These are phyloP conservation scores for Thymus mandschuricus DNA, from an alignment of 257 asterid genomes.

Conservation along the genomic window DNA sequence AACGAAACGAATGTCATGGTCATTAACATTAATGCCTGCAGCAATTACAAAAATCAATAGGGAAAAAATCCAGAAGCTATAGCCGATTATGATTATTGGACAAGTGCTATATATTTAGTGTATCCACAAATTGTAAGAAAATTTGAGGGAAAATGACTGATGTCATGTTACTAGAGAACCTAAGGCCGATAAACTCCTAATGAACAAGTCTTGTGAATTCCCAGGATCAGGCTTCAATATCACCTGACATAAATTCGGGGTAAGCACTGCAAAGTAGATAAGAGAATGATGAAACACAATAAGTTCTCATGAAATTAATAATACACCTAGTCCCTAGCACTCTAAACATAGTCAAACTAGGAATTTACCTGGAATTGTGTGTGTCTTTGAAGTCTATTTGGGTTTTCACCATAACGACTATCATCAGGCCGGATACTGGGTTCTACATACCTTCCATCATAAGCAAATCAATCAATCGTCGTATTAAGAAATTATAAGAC, in stretches of 20 bases:
- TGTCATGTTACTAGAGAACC: slow-evolving; percentile 45
- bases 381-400: slow-evolving; percentile 97
- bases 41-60: slow-evolving; percentile 26
- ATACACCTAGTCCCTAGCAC: slow-evolving; percentile 18
- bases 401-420: slow-evolving; percentile 99
- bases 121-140: slow-evolving; percentile 23
- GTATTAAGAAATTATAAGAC: slow-evolving; percentile 27
- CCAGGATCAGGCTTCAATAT: slow-evolving; percentile 99
- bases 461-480: slow-evolving; percentile 44
- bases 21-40: slow-evolving; percentile 89
- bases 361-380: slow-evolving; percentile 88
- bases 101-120: slow-evolving; percentile 13
- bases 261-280: slow-evolving; percentile 35
- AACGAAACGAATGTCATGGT: slow-evolving; percentile 98
- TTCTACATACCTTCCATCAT: slow-evolving; percentile 84
- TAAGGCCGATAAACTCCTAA: slow-evolving; percentile 95
- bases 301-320: slow-evolving; percentile 13
- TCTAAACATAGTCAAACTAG: slow-evolving; percentile 3
- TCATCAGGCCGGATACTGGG: slow-evolving; percentile 99
- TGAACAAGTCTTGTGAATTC: slow-evolving; percentile 93
- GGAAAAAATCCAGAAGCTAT: slow-evolving; percentile 21
- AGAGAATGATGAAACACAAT: slow-evolving; percentile 31
- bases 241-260: slow-evolving; percentile 66
- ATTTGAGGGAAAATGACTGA: slow-evolving; percentile 24
- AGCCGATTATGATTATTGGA: not conserved